These are phyloP conservation scores for Hagleromyces aurorensis DNA, from an alignment of 805 yeast species.

Conservation along the genomic window DNA sequence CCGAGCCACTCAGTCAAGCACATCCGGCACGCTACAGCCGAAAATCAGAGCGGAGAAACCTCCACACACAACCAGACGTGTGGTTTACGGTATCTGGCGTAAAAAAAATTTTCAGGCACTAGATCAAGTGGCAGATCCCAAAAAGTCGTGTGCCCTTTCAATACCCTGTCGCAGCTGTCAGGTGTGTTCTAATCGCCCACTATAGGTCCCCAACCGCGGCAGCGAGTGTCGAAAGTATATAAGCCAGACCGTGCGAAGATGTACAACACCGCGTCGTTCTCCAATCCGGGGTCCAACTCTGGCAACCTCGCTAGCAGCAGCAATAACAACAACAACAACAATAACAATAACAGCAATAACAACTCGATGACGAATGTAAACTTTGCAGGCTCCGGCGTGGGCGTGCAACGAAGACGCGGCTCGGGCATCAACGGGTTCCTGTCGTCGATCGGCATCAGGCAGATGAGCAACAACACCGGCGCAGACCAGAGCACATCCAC, in stretches of 20 bases:
- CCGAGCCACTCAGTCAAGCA: too few species aligned
- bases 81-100: too few species aligned
- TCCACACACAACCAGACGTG: too few species aligned
- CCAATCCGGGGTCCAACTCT: slow-evolving; percentile 2
- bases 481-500: slow-evolving; percentile 1
- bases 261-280: background rate
- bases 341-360: slow-evolving; percentile 2
- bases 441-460: slow-evolving; percentile 27
- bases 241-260: background rate
- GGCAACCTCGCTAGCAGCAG: slow-evolving; percentile 4
- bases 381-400: too few species aligned
- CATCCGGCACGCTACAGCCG: too few species aligned
- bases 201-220: background rate
- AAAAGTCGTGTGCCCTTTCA: too few species aligned
- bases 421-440: slow-evolving; percentile 23
- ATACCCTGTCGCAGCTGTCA: too few species aligned
- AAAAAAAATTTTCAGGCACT: too few species aligned
- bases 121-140: too few species aligned
- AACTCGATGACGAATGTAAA: too few species aligned
- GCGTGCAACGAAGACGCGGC: slow-evolving; percentile 18
- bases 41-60: too few species aligned
- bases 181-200: too few species aligned
- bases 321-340: slow-evolving; percentile 2
- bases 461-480: slow-evolving; percentile 4
- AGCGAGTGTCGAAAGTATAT: background rate